These are phyloP conservation scores for Fusarium nanum DNA, from an alignment of 2,329 filamentous ascomycete genomes.

Conservation along the genomic window DNA sequence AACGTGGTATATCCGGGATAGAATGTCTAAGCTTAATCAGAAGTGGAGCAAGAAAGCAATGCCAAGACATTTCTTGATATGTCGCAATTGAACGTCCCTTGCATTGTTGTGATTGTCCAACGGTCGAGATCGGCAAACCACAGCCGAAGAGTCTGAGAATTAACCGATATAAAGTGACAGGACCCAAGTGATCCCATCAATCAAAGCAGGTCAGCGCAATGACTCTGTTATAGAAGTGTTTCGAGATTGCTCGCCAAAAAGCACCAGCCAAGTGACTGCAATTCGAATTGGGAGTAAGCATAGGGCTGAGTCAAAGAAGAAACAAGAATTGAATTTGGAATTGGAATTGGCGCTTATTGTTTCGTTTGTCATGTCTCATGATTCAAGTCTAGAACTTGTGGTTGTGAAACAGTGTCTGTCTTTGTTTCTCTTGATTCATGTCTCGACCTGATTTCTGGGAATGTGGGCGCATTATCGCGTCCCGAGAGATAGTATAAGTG, in stretches of 20 bases:
- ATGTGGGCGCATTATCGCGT: not conserved
- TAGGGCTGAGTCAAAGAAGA: constrained; percentile 20
- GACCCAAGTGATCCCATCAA: not conserved
- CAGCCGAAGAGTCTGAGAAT: not conserved
- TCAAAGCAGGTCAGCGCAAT: not conserved
- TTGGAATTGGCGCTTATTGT: constrained; percentile 11
- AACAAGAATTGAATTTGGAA: not conserved
- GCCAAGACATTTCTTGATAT: constrained; percentile 13
- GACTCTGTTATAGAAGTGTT: not conserved
- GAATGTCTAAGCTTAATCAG: not conserved
- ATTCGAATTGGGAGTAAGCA: not conserved
- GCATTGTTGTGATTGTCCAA: constrained; percentile 9
- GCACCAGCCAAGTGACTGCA: constrained; percentile 3
- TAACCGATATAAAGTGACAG: not conserved
- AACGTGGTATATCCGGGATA: not conserved
- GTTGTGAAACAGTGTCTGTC: not conserved
- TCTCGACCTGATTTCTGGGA: not conserved
- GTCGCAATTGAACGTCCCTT: not conserved
- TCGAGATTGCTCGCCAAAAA: not conserved
- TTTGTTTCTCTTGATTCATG: constrained; percentile 18
- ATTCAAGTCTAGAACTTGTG: not conserved
- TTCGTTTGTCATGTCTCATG: constrained; percentile 4
- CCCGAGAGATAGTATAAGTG: not conserved
- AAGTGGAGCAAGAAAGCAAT: not conserved
- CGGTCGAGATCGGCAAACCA: constrained; percentile 9